Evolutionary conservation across 352 stramenopile genomes (phyloP).

Genomic region (Pythium catenulatum): DNA sequence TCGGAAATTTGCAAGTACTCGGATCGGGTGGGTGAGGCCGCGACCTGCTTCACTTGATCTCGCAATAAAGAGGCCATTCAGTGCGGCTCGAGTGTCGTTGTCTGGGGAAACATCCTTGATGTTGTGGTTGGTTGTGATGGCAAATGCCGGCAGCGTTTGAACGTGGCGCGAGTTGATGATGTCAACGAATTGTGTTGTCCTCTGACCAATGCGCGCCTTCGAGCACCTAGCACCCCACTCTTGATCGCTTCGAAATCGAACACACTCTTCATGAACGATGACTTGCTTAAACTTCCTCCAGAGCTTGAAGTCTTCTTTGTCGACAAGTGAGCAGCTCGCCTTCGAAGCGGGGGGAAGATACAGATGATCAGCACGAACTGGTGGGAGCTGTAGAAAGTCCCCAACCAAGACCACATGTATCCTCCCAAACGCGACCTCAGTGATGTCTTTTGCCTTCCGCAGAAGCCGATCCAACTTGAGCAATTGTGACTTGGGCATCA

Average conservation of each 20-base stretch:
- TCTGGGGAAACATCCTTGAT: not conserved
- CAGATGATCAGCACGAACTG: not conserved
- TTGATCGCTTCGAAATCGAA: slow-evolving; percentile 50
- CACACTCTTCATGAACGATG: slow-evolving; percentile 32
- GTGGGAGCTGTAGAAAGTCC: slow-evolving; percentile 10
- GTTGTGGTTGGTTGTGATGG: no score
- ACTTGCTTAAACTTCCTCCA: slow-evolving; percentile 42
- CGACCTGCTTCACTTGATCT: no score
- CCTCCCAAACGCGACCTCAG: not conserved
- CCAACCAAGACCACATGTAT: slow-evolving; percentile 6
- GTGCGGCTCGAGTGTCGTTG: slow-evolving; percentile 19
- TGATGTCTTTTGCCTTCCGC: not conserved
- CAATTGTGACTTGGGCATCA: slow-evolving; percentile 45
- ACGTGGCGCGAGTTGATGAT: not conserved
- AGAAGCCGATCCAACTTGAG: not conserved
- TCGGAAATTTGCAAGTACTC: slow-evolving; percentile 38
- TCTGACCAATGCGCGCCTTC: slow-evolving; percentile 25
- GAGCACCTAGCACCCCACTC: slow-evolving; percentile 57
- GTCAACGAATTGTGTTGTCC: not conserved
- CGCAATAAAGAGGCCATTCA: slow-evolving; percentile 24
- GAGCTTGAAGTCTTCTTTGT: not conserved
- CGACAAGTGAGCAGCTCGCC: no score
- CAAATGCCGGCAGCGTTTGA: no score
- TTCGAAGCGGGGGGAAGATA: not conserved
- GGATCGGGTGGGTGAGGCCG: not conserved